A percentile compares a stretch with the other conserved stretches of the same genome.
Evolutionary conservation across 2,329 filamentous ascomycete genomes (phyloP).

Genomic region (Clarireedia hainanense): DNA sequence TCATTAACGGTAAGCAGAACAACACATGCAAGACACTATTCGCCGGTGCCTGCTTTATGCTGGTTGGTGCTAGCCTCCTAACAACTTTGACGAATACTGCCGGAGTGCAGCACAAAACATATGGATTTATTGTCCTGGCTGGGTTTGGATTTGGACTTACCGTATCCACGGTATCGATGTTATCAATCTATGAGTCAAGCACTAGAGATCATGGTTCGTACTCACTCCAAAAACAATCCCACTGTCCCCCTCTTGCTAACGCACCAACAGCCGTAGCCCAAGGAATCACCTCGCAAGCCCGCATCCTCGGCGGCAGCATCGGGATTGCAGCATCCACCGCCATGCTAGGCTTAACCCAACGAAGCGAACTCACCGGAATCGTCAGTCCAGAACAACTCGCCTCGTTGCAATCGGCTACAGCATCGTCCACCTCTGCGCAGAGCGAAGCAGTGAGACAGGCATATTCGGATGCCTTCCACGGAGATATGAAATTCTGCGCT

Average conservation of each 20-base stretch:
- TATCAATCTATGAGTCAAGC: constrained; percentile 45
- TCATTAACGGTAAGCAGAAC: constrained; percentile 35
- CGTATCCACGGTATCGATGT: constrained; percentile 33
- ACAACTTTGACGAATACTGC: constrained; percentile 27
- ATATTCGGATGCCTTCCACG: constrained; percentile 19
- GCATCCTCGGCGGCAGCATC: constrained; percentile 52
- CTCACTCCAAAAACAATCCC: background rate
- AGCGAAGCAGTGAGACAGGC: constrained; percentile 12
- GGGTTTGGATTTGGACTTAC: constrained; percentile 50
- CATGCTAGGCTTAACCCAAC: constrained; percentile 34
- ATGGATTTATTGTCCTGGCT: constrained; percentile 48
- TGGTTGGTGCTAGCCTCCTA: constrained; percentile 45
- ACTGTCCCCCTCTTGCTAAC: background rate
- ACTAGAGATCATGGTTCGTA: constrained; percentile 30
- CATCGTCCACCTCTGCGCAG: constrained; percentile 11
- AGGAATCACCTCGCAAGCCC: constrained; percentile 50
- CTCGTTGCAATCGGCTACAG: background rate
- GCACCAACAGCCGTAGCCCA: constrained; percentile 42
- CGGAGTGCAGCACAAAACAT: constrained; percentile 24
- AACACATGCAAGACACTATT: constrained; percentile 45
- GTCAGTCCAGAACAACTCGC: constrained; percentile 11
- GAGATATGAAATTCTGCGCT: constrained; percentile 20
- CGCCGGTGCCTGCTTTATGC: constrained; percentile 41
- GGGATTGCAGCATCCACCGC: constrained; percentile 52
- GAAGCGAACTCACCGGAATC: constrained; percentile 10